A percentile compares a stretch with the other conserved stretches of the same genome.
These are phyloP conservation scores for Sphaerobolus stellatus DNA, from an alignment of 1,284 basidiomycete species.

Conservation along the genomic window DNA sequence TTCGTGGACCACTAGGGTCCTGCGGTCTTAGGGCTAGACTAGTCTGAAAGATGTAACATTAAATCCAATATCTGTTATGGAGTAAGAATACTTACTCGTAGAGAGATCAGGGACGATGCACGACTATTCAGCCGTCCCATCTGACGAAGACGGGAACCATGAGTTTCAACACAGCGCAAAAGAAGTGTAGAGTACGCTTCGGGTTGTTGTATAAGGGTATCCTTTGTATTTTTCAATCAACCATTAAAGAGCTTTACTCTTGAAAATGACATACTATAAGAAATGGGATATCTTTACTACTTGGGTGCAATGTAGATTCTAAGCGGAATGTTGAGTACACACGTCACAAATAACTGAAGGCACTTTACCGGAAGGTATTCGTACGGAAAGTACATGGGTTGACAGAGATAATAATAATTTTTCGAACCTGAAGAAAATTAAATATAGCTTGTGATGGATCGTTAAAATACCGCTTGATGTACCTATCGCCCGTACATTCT, in stretches of 20 bases:
- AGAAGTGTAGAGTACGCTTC: slow-evolving; percentile 1
- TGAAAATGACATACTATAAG: background rate
- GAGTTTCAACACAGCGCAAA: background rate
- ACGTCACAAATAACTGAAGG: background rate
- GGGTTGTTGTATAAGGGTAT: slow-evolving; percentile 1
- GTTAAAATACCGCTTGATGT: slow-evolving; percentile 10
- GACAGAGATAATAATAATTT: slow-evolving; percentile 49
- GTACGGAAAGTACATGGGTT: slow-evolving; percentile 41
- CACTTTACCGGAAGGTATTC: slow-evolving; percentile 1
- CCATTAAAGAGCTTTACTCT: background rate
- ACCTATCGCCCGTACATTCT: slow-evolving; percentile 54
- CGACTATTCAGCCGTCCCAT: background rate
- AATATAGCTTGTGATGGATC: background rate
- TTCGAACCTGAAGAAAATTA: slow-evolving; percentile 43
- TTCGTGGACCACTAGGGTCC: background rate
- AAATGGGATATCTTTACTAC: background rate
- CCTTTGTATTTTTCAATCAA: background rate
- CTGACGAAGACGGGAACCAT: background rate
- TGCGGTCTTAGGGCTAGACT: background rate
- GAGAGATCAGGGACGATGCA: background rate
- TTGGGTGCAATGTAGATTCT: slow-evolving; percentile 1
- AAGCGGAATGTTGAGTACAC: background rate
- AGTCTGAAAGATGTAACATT: background rate
- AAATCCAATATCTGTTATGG: background rate
- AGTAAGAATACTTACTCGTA: background rate